Percentiles rank a stretch among this genome's conserved stretches.
Conservation (phyloP, 2,329 filamentous ascomycete species). For the Ciborinia camelliae region DNA sequence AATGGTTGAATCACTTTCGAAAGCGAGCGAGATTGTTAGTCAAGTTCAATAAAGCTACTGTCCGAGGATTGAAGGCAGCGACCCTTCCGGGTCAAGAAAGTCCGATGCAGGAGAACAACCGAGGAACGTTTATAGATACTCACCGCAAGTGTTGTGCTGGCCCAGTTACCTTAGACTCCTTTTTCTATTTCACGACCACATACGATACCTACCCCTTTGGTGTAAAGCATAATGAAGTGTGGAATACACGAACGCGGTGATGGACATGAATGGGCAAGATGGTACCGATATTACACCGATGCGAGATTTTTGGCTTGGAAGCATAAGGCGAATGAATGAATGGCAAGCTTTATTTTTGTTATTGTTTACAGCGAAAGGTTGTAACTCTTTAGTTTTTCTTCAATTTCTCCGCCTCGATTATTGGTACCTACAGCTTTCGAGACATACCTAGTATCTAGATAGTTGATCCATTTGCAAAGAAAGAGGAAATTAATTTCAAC, state of each 20-base stretch:
- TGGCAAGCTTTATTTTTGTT: conserved; percentile 11
- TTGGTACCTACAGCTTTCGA: conserved; percentile 10
- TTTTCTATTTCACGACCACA: conserved; percentile 26
- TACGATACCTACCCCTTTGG: conserved; percentile 31
- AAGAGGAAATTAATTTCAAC: not conserved
- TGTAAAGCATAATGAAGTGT: conserved; percentile 27
- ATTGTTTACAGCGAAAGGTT: conserved; percentile 18
- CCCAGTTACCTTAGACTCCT: conserved; percentile 24
- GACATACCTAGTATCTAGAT: conserved; percentile 13
- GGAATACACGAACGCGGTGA: conserved; percentile 25
- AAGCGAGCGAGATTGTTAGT: conserved; percentile 94
- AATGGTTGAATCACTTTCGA: conserved; percentile 91
- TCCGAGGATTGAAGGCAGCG: conserved; percentile 22
- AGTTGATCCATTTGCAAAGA: conserved; percentile 1
- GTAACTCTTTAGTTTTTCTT: conserved; percentile 21
- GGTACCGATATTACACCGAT: conserved; percentile 8
- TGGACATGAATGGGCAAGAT: conserved; percentile 21
- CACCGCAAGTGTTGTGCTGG: conserved; percentile 25
- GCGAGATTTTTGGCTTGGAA: conserved; percentile 17
- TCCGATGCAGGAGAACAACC: conserved; percentile 20
- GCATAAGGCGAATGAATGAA: conserved; percentile 27
- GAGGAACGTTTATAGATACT: conserved; percentile 24
- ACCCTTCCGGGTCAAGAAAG: conserved; percentile 21
- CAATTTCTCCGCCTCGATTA: conserved; percentile 17
- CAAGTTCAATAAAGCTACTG: conserved; percentile 48